Conservation (phyloP, 192 early-diverging fungal species). For the Backusella circina region DNA sequence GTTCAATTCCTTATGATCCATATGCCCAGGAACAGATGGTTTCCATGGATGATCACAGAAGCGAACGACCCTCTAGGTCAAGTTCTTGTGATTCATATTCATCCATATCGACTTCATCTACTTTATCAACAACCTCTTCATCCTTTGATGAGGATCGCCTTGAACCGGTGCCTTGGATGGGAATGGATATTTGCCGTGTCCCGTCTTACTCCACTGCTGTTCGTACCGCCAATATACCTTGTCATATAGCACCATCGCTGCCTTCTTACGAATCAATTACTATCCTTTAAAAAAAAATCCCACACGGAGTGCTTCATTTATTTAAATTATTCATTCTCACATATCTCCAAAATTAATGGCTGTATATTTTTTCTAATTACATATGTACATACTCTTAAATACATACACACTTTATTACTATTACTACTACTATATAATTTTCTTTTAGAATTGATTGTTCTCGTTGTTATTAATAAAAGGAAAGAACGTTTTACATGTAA, state of each 20-base stretch:
- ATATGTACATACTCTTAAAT: neutral
- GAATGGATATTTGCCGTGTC: slow-evolving; percentile 20
- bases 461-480: neutral
- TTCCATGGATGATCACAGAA: neutral
- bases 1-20: slow-evolving; percentile 16
- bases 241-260: neutral
- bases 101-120: neutral
- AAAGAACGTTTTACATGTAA: neutral
- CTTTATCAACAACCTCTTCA: neutral
- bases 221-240: slow-evolving; percentile 10
- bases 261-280: slow-evolving; percentile 26
- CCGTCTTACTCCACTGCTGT: slow-evolving; percentile 31
- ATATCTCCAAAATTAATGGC: neutral
- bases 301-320: neutral
- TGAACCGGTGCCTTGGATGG: slow-evolving; percentile 5
- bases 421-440: neutral
- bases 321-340: neutral
- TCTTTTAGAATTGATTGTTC: neutral
- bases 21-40: neutral
- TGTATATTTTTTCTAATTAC: neutral
- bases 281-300: neutral
- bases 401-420: neutral
- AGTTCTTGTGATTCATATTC: neutral
- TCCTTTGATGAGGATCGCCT: neutral
- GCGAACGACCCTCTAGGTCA: neutral